These are phyloP conservation scores for Gracilariopsis chorda DNA, from an alignment of 23 red algal genomes.

Conservation along the genomic window DNA sequence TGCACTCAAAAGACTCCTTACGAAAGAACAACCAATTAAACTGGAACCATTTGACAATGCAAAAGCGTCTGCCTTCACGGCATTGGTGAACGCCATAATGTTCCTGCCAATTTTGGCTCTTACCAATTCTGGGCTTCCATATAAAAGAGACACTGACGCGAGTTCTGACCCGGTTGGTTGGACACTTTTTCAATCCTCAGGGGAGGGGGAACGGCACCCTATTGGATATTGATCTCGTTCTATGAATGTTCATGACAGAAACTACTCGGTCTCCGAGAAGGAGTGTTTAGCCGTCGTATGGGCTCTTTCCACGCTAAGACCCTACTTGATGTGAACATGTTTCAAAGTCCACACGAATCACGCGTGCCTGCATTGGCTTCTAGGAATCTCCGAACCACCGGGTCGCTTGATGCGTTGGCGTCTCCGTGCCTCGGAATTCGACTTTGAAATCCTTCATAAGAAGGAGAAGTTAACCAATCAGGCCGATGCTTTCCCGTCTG, in stretches of 20 bases:
- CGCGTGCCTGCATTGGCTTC: not conserved
- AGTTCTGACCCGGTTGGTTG: not conserved
- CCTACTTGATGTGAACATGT: not conserved
- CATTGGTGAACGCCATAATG: too few relatives aligned
- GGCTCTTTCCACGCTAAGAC: too few relatives aligned
- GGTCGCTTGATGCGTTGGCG: too few relatives aligned
- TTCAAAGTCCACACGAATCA: conserved; percentile 9
- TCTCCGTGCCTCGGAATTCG: not conserved
- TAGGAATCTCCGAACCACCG: not conserved
- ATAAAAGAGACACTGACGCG: not conserved
- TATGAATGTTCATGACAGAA: not conserved
- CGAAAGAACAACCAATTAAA: too few relatives aligned
- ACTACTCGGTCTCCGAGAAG: not conserved
- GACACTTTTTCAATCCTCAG: not conserved
- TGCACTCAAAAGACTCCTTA: too few relatives aligned
- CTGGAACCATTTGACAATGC: too few relatives aligned
- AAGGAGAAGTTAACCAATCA: not conserved
- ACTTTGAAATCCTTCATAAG: conserved; percentile 1
- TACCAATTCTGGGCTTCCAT: too few relatives aligned
- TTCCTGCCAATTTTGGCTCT: too few relatives aligned
- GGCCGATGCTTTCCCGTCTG: not conserved
- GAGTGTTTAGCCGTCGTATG: too few relatives aligned
- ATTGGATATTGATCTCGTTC: too few relatives aligned
- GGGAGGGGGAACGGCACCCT: not conserved
- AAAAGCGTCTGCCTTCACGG: too few relatives aligned